Percentiles rank a stretch among this genome's conserved stretches.
phyloP scores from a whole-genome alignment of 2,329 filamentous ascomycete genomes.

The Trichophyton equinum region DNA sequence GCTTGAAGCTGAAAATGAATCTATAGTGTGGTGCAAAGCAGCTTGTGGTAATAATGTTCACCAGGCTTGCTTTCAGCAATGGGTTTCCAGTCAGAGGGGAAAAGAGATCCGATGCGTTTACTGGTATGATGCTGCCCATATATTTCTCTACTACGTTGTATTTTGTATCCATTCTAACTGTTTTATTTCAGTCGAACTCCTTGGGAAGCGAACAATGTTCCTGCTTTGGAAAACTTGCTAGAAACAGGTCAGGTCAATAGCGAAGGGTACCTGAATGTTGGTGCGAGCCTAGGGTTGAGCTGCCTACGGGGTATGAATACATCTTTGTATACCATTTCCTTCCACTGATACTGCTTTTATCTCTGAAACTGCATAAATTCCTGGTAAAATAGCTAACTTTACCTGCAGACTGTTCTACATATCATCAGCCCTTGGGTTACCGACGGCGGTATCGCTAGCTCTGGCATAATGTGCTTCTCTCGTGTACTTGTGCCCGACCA shows the following conservation, averaged over 20 bases:
- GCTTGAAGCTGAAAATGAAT: slow-evolving; percentile 35
- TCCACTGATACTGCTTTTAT: background rate
- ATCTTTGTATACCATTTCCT: slow-evolving; percentile 4
- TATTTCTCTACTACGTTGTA: background rate
- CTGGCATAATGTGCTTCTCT: background rate
- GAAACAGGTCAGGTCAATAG: slow-evolving; percentile 18
- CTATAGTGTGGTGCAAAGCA: slow-evolving; percentile 46
- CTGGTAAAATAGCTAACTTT: background rate
- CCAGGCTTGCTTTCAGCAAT: slow-evolving; percentile 44
- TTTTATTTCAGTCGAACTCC: slow-evolving; percentile 24
- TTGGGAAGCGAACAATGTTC: slow-evolving; percentile 26
- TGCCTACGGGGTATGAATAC: slow-evolving; percentile 25
- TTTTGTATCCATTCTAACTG: background rate
- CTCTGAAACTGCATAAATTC: background rate
- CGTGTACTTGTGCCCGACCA: background rate
- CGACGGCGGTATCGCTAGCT: slow-evolving; percentile 17
- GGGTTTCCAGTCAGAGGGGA: slow-evolving; percentile 30
- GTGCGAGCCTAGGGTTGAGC: slow-evolving; percentile 30
- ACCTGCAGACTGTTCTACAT: slow-evolving; percentile 28
- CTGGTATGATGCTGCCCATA: slow-evolving; percentile 24
- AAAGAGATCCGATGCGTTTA: slow-evolving; percentile 31
- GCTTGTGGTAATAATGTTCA: slow-evolving; percentile 54
- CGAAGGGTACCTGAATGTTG: slow-evolving; percentile 37
- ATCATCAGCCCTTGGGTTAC: slow-evolving; percentile 29
- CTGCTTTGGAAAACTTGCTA: slow-evolving; percentile 22